These are phyloP conservation scores for Jaltomata sinuosa DNA, from an alignment of 257 asterid species.

Conservation along the genomic window DNA sequence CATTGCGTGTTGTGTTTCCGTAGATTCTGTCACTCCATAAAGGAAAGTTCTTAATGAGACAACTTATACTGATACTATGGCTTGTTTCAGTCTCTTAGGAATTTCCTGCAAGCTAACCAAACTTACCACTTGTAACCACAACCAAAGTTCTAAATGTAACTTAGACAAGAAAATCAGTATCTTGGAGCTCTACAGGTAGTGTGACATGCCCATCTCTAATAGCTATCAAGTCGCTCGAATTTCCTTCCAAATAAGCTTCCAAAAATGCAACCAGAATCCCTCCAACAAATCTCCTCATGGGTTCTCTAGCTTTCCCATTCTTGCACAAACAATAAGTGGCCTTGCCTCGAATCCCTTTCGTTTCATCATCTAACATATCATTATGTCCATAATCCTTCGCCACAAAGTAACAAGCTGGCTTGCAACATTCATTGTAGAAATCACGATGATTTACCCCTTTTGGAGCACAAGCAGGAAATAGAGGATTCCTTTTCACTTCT, in stretches of 20 bases:
- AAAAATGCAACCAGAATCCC: constrained; percentile 69
- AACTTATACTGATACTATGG: not conserved
- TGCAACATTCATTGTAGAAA: constrained; percentile 54
- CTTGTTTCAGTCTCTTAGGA: not conserved
- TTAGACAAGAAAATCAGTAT: constrained; percentile 36
- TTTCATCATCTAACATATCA: constrained; percentile 79
- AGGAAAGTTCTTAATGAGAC: not conserved
- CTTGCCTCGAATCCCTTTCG: constrained; percentile 64
- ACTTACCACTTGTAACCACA: not conserved
- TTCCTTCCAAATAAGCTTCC: constrained; percentile 49
- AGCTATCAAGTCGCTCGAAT: constrained; percentile 31
- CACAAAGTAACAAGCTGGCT: constrained; percentile 53
- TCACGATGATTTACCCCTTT: constrained; percentile 80
- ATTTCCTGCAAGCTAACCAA: not conserved
- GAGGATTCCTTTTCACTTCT: constrained; percentile 41
- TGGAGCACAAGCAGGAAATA: constrained; percentile 87
- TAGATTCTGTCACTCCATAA: not conserved
- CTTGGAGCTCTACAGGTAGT: constrained; percentile 56
- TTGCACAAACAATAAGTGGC: constrained; percentile 62
- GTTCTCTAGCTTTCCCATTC: constrained; percentile 56
- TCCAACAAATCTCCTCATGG: constrained; percentile 86
- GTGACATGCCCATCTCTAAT: constrained; percentile 32
- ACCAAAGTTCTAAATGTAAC: not conserved
- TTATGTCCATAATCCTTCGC: constrained; percentile 83
- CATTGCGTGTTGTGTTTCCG: not conserved